Evolutionary conservation across 371 early-diverging fungal genomes (phyloP).

Genomic region (Nematocida ironsii): DNA sequence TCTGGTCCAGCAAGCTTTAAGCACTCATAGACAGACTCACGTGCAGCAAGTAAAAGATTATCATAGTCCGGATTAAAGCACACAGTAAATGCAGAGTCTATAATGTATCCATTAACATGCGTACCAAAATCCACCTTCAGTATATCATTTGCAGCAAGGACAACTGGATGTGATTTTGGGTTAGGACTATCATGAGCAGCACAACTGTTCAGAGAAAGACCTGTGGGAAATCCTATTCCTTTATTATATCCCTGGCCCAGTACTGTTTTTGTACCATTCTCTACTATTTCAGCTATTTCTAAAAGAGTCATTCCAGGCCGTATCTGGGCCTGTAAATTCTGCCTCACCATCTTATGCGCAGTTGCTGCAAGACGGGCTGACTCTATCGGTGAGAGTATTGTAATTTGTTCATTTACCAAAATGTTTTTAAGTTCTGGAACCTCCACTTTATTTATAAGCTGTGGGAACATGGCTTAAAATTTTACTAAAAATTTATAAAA

Average conservation of each 20-base stretch:
- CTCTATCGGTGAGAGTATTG: slow-evolving; percentile 5
- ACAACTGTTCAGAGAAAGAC: slow-evolving; percentile 86
- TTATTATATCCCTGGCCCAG: slow-evolving; percentile 76
- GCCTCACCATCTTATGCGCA: slow-evolving; percentile 74
- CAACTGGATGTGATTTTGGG: slow-evolving; percentile 84
- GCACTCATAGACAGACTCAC: slow-evolving; percentile 93
- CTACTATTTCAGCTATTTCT: slow-evolving; percentile 84
- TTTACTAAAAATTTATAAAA: slow-evolving; percentile 42
- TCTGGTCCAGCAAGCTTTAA: slow-evolving; percentile 90
- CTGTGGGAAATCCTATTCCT: slow-evolving; percentile 96
- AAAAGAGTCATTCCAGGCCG: slow-evolving; percentile 92
- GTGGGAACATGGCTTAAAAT: slow-evolving; percentile 30
- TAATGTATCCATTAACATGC: slow-evolving; percentile 89
- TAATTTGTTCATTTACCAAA: not conserved
- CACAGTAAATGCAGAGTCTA: slow-evolving; percentile 95
- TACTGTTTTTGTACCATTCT: slow-evolving; percentile 84
- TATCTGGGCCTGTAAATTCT: slow-evolving; percentile 77
- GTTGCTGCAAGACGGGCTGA: slow-evolving; percentile 73
- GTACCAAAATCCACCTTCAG: slow-evolving; percentile 97
- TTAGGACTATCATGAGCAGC: slow-evolving; percentile 99
- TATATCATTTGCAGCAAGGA: slow-evolving; percentile 82
- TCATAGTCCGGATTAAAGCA: slow-evolving; percentile 87
- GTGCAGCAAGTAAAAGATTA: slow-evolving; percentile 80
- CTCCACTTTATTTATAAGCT: slow-evolving; percentile 9
- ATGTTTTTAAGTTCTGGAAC: slow-evolving; percentile 14